These are phyloP conservation scores for Barnettozyma siamensis DNA, from an alignment of 805 yeast species.

Conservation along the genomic window DNA sequence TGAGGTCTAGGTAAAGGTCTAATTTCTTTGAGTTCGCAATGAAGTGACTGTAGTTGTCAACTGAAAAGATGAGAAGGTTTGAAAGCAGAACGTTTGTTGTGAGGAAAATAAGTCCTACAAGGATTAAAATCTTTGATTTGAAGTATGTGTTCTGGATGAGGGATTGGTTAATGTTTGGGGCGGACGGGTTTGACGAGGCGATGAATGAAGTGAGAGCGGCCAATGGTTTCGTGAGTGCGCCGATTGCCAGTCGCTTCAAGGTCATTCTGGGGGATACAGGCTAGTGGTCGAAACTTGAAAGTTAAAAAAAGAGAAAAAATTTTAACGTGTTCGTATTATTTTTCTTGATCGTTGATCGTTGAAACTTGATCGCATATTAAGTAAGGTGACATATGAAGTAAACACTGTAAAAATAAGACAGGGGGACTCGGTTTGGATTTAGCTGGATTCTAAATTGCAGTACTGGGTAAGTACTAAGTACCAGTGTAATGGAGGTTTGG, in stretches of 20 bases:
- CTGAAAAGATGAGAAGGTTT: constrained; percentile 14
- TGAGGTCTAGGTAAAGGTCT: constrained; percentile 15
- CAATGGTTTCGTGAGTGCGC: neutral
- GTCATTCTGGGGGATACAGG: too few relatives aligned
- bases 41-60: constrained; percentile 17
- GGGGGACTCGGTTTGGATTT: too few relatives aligned
- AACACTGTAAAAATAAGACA: too few relatives aligned
- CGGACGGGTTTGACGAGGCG: neutral
- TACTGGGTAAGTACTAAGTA: too few relatives aligned
- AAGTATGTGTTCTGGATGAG: constrained; percentile 14
- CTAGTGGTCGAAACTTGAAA: too few relatives aligned
- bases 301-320: too few relatives aligned
- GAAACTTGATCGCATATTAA: too few relatives aligned
- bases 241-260: neutral
- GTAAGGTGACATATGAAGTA: too few relatives aligned
- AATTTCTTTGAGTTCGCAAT: constrained; percentile 16
- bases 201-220: neutral
- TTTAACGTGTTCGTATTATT: too few relatives aligned
- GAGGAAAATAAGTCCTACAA: constrained; percentile 19
- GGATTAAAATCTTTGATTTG: constrained; percentile 20
- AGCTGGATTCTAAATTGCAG: too few relatives aligned
- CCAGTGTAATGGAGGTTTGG: too few relatives aligned
- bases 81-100: constrained; percentile 18
- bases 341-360: too few relatives aligned
- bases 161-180: neutral